These are phyloP conservation scores for Mucor lusitanicus DNA, from an alignment of 371 early-diverging fungal genomes.

Conservation along the genomic window DNA sequence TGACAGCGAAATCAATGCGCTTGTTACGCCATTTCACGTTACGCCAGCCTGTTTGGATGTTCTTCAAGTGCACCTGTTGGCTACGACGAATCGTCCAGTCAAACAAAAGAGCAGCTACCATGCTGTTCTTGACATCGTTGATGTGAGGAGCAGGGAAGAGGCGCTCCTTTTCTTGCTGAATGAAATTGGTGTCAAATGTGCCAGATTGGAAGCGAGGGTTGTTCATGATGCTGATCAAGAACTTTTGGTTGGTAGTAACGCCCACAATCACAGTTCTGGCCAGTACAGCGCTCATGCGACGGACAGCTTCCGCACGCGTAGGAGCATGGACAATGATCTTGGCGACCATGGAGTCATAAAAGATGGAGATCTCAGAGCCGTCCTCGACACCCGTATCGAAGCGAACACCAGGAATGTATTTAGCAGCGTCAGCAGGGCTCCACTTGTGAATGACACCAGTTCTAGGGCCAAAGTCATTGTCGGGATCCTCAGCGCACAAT, in stretches of 20 bases:
- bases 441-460: conserved; percentile 74
- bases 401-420: conserved; percentile 60
- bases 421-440: conserved; percentile 71
- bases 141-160: conserved; percentile 27
- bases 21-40: conserved; percentile 56
- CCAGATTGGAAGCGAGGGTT: conserved; percentile 62
- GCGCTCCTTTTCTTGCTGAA: conserved; percentile 39
- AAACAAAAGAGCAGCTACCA: conserved; percentile 52
- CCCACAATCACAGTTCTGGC: conserved; percentile 62
- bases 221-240: conserved; percentile 58
- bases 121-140: conserved; percentile 24
- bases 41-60: conserved; percentile 59
- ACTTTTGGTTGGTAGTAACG: conserved; percentile 67
- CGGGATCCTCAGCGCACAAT: conserved; percentile 86
- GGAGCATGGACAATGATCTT: conserved; percentile 88
- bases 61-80: conserved; percentile 51
- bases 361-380: conserved; percentile 79
- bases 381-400: conserved; percentile 84
- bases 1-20: conserved; percentile 36
- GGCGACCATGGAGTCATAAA: conserved; percentile 83
- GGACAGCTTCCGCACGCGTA: conserved; percentile 75
- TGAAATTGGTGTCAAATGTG: conserved; percentile 63
- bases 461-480: conserved; percentile 84
- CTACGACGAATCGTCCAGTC: conserved; percentile 55
- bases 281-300: conserved; percentile 76